These are phyloP conservation scores for Passalora sequoiae DNA, from an alignment of 2,329 filamentous ascomycete genomes.

Conservation along the genomic window DNA sequence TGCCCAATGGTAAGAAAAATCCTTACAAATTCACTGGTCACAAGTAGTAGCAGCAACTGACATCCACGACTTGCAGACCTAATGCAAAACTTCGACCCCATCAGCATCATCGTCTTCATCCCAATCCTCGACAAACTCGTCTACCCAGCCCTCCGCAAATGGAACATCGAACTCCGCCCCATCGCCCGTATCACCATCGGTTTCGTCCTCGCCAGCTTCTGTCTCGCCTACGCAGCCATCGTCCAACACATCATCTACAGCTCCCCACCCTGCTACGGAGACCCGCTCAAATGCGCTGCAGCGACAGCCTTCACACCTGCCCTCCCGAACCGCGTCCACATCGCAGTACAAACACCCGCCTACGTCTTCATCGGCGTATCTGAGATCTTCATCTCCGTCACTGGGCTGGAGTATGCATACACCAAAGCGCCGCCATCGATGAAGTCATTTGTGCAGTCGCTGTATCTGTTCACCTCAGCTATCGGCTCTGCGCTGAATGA, in stretches of 20 bases:
- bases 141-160: conserved; percentile 43
- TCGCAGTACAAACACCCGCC: conserved; percentile 43
- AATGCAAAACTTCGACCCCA: conserved; percentile 46
- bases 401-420: conserved; percentile 46
- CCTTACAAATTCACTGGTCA: no score
- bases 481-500: conserved; percentile 57
- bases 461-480: conserved; percentile 59
- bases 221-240: conserved; percentile 53
- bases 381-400: conserved; percentile 46
- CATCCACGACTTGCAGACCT: no score
- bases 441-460: conserved; percentile 48
- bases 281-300: conserved; percentile 37
- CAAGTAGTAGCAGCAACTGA: no score
- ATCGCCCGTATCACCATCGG: conserved; percentile 52
- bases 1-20: no score
- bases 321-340: conserved; percentile 41
- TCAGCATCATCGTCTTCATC: conserved; percentile 45
- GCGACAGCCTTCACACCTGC: conserved; percentile 27
- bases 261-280: conserved; percentile 49
- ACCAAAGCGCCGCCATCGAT: conserved; percentile 44
- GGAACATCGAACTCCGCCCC: conserved; percentile 41
- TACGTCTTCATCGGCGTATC: conserved; percentile 43
- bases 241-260: conserved; percentile 54
- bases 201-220: conserved; percentile 49
- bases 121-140: conserved; percentile 43